Evolutionary conservation across 2,329 filamentous ascomycete species (phyloP).

Genomic region (Phoma sp.): DNA sequence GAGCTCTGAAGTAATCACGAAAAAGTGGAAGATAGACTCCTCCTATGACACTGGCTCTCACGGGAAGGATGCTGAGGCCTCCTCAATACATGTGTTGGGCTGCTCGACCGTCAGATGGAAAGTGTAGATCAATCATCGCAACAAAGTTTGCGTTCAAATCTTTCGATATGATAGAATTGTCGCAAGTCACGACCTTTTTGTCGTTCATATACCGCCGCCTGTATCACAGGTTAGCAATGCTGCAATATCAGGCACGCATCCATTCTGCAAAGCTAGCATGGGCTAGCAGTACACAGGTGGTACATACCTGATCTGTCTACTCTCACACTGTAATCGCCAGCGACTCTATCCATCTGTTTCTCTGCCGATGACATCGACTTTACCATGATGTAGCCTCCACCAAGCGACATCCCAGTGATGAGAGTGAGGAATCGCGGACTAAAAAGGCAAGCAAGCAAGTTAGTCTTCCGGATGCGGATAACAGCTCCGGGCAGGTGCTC

Average conservation of each 20-base stretch:
- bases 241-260: background rate
- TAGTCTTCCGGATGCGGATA: slow-evolving; percentile 21
- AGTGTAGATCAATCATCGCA: background rate
- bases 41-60: background rate
- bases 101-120: too few species aligned
- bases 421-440: slow-evolving; percentile 44
- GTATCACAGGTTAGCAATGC: background rate
- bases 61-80: background rate
- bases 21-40: background rate
- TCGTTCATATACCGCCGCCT: slow-evolving; percentile 15
- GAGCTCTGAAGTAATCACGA: background rate
- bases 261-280: background rate
- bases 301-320: slow-evolving; percentile 45
- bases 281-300: background rate
- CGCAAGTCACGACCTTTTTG: background rate
- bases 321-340: slow-evolving; percentile 45
- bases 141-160: background rate
- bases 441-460: slow-evolving; percentile 4
- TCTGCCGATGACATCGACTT: slow-evolving; percentile 38
- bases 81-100: background rate
- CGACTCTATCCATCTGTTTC: slow-evolving; percentile 36
- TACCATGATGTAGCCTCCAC: slow-evolving; percentile 41
- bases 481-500: background rate
- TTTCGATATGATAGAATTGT: background rate
- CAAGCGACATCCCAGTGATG: slow-evolving; percentile 40